phyloP scores from a whole-genome alignment of 352 stramenopile genomes.

The Globisporangium nunn region DNA sequence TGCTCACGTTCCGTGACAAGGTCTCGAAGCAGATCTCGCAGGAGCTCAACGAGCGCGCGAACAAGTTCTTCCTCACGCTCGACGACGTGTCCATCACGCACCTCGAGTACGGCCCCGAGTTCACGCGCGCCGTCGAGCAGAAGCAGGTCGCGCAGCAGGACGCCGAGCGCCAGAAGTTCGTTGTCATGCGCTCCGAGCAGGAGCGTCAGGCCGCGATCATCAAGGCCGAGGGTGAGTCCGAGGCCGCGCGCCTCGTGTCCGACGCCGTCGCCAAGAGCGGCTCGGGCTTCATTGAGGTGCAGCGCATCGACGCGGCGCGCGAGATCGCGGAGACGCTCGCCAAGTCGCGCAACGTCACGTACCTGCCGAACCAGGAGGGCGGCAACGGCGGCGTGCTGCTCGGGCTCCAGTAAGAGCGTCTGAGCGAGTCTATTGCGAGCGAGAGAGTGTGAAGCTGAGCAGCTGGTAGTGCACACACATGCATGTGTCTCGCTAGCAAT shows the following conservation, averaged over 20 bases:
- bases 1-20: slow-evolving; percentile 98
- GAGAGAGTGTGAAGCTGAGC: background rate
- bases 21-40: slow-evolving; percentile 96
- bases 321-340: slow-evolving; percentile 98
- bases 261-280: slow-evolving; percentile 97
- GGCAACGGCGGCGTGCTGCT: slow-evolving; percentile 82
- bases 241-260: slow-evolving; percentile 97
- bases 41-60: slow-evolving; percentile 94
- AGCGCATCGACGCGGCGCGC: slow-evolving; percentile 99
- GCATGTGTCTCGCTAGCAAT: background rate
- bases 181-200: slow-evolving; percentile 98
- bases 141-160: slow-evolving; percentile 99
- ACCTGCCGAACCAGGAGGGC: slow-evolving; percentile 91
- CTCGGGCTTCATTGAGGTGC: slow-evolving; percentile 98
- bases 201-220: slow-evolving; percentile 92
- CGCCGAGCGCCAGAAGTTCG: slow-evolving; percentile 98
- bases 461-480: background rate
- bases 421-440: background rate
- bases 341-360: slow-evolving; percentile 97
- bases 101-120: slow-evolving; percentile 98
- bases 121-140: slow-evolving; percentile 98
- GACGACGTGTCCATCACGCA: slow-evolving; percentile 99
- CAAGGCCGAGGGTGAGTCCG: slow-evolving; percentile 95
- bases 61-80: slow-evolving; percentile 97
- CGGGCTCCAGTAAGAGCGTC: slow-evolving; percentile 56